phyloP scores from a whole-genome alignment of 108 stramenopile genomes.

The Skeletonema potamos region DNA sequence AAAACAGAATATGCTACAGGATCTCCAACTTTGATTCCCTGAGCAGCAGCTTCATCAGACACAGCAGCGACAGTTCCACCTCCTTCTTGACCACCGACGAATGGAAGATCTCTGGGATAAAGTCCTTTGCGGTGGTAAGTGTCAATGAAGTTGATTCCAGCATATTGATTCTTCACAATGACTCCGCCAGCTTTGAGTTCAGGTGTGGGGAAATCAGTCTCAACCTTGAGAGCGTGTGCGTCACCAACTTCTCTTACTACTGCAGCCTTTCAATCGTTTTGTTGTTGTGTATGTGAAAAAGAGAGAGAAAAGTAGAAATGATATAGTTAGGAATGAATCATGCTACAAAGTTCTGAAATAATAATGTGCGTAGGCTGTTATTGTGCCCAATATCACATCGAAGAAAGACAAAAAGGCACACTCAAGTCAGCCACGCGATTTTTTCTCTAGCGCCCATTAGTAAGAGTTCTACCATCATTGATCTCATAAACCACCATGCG shows the following conservation, averaged over 20 bases:
- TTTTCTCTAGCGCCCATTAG: slow-evolving; percentile 38
- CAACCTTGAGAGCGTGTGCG: slow-evolving; percentile 57
- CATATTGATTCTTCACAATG: slow-evolving; percentile 67
- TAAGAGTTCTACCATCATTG: slow-evolving; percentile 35
- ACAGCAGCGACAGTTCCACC: slow-evolving; percentile 61
- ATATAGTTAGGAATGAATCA: neutral
- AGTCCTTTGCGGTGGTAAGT: slow-evolving; percentile 78
- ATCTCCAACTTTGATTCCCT: slow-evolving; percentile 52
- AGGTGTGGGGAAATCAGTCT: slow-evolving; percentile 56
- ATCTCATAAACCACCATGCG: slow-evolving; percentile 7
- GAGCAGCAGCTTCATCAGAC: slow-evolving; percentile 37
- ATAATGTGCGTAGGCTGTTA: slow-evolving; percentile 29
- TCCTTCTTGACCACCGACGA: slow-evolving; percentile 75
- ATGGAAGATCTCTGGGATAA: slow-evolving; percentile 64
- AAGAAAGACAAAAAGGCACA: slow-evolving; percentile 23
- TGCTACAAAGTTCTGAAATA: neutral
- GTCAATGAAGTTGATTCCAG: slow-evolving; percentile 82
- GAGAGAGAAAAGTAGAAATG: neutral
- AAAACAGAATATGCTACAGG: slow-evolving; percentile 57
- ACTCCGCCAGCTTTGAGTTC: slow-evolving; percentile 51
- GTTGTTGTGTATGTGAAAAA: neutral
- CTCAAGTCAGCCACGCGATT: slow-evolving; percentile 25
- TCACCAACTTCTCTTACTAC: slow-evolving; percentile 72
- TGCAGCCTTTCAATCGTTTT: slow-evolving; percentile 46
- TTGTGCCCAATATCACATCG: slow-evolving; percentile 27